Evolutionary conservation across 352 stramenopile species (phyloP), one percentile per base, ranked within the genome.

Genomic region (Pythium rishiriense): DNA sequence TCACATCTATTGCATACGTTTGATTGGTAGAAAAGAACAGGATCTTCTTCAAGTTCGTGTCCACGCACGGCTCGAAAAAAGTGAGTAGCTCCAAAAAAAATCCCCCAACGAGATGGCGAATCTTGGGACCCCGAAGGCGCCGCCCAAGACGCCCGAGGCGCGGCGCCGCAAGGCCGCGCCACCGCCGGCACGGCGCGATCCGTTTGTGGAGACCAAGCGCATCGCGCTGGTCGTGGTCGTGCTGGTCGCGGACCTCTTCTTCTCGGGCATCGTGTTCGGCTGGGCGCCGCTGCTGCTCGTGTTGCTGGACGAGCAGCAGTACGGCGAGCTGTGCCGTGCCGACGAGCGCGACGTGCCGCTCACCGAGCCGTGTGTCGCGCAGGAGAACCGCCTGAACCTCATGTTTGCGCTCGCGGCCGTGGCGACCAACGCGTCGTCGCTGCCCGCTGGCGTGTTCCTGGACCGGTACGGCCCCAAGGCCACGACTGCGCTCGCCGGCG

Each of bases 261-360:
- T 94, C 66, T 88, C 86, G 11, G 84, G 87, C 1, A 69, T 94
- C n/a, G 79, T 96, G 19, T 94, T 96, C 58, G 87, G 87, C 42
- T 96, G 86, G 85, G 85, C 85, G 24, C 84, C 87, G 47, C 70
- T 96, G 70, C 75, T 96, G 31, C 74, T 96, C 29, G 59, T 94
- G 64, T 76, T 96, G 15, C 62, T 90, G 47, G 75, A 92, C 43
- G 87, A 96, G 73, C 66, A 79, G 26, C 85, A 94, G 52, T 96
- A 92, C 65, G 48, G 65, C 48, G 85, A 94, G 66, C 72, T 94
- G 12, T 94, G 87, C n/a, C 15, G 28, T 46, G 54, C 55, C 2
- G 24, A 56, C n/a, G 61, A 68, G 14, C 14, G 10, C 33, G 63
- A 45, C 11, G 10, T 25, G 8, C 26, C 47, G 45, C 28, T 26